phyloP scores from a whole-genome alignment of 1,284 basidiomycete genomes.

The Schizopora paradoxa region DNA sequence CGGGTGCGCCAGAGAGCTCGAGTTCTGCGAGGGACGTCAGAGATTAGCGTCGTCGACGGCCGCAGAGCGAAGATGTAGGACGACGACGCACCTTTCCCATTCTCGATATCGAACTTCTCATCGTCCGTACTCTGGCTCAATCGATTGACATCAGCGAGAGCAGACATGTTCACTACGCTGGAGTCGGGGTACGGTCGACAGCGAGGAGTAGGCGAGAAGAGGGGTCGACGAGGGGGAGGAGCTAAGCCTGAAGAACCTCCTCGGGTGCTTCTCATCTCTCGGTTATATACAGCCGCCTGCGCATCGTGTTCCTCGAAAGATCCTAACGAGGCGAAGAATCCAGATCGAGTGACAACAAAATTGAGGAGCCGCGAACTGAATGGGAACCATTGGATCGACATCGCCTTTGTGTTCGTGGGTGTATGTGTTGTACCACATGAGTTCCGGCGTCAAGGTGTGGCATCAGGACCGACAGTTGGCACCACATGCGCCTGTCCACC shows the following conservation, averaged over 20 bases:
- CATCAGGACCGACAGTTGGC: too few relatives aligned
- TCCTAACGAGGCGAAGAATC: too few relatives aligned
- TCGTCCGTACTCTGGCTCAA: constrained; percentile 6
- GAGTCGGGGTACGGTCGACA: neutral
- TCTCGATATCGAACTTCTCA: constrained; percentile 8
- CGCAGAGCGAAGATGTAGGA: neutral
- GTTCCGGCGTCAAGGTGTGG: too few relatives aligned
- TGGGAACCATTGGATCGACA: too few relatives aligned
- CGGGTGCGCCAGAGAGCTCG: constrained; percentile 9
- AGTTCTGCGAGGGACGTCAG: constrained; percentile 5
- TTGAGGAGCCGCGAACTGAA: too few relatives aligned
- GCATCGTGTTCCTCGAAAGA: too few relatives aligned
- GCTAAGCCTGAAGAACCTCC: neutral
- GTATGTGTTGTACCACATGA: too few relatives aligned
- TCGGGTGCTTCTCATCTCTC: neutral
- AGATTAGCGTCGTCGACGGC: neutral
- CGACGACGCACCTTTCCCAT: neutral
- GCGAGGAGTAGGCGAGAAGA: neutral
- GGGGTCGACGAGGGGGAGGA: neutral
- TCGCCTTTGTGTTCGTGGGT: too few relatives aligned
- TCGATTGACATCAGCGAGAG: constrained; percentile 4
- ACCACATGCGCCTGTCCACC: too few relatives aligned
- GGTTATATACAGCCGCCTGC: too few relatives aligned
- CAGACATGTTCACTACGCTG: constrained; percentile 9
- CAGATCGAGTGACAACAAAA: too few relatives aligned